These are phyloP conservation scores for Naganishia liquefaciens DNA, from an alignment of 1,284 basidiomycete genomes.

Conservation along the genomic window DNA sequence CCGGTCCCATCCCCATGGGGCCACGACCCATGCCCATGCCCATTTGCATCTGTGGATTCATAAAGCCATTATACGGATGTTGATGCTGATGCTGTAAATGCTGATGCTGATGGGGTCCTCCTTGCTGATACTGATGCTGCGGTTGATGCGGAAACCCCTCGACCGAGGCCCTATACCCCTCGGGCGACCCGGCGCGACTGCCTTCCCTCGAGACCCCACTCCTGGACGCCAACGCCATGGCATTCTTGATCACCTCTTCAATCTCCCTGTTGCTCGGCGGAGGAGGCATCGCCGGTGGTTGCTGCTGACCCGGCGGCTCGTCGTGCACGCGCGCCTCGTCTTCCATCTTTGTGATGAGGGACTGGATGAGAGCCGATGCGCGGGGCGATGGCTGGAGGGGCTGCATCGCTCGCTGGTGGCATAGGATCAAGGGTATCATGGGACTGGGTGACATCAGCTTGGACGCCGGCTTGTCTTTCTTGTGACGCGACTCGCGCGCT, in stretches of 20 bases:
- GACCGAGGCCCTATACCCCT: not conserved
- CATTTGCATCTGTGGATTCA: not conserved
- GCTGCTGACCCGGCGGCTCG: not conserved
- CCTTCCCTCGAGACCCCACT: not conserved
- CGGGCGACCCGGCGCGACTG: not conserved
- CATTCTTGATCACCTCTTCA: conserved; percentile 33
- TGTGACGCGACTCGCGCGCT: not conserved
- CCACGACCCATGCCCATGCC: not conserved
- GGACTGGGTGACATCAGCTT: not conserved
- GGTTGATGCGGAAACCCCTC: not conserved
- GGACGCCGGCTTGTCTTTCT: not conserved
- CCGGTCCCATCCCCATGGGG: conserved; percentile 10
- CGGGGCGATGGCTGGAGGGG: conserved; percentile 10
- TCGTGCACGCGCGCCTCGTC: conserved; percentile 1
- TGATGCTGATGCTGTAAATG: conserved; percentile 8
- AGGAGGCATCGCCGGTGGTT: not conserved
- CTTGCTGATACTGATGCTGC: not conserved
- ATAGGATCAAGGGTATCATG: too few species aligned
- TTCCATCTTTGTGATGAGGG: conserved; percentile 7
- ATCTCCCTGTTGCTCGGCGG: conserved; percentile 33
- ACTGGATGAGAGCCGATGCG: not conserved
- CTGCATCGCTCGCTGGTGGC: not conserved
- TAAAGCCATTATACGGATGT: not conserved
- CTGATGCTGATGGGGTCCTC: not conserved
- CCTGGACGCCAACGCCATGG: conserved; percentile 33